Evolutionary conservation across 2,329 filamentous ascomycete species (phyloP).

Genomic region (Apiospora sp.): DNA sequence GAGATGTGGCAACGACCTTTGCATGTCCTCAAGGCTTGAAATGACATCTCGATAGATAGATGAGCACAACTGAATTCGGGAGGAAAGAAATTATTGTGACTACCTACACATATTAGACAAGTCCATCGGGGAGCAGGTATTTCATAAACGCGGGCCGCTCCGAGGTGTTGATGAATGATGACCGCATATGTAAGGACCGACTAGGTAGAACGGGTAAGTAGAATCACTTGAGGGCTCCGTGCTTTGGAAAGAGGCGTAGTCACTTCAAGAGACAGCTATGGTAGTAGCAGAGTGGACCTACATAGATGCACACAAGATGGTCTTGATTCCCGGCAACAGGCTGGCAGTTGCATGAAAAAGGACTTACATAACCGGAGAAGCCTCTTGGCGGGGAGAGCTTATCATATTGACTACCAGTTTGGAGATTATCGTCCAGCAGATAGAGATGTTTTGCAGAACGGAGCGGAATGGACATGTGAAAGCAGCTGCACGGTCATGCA

Average conservation of each 20-base stretch:
- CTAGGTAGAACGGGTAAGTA: background rate
- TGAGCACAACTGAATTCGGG: background rate
- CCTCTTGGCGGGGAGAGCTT: background rate
- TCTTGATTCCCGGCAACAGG: too few species aligned
- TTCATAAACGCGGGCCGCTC: background rate
- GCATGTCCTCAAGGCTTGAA: background rate
- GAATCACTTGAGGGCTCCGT: background rate
- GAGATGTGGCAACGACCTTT: background rate
- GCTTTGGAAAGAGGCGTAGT: background rate
- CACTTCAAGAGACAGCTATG: too few species aligned
- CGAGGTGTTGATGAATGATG: conserved; percentile 13
- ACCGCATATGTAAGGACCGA: conserved; percentile 13
- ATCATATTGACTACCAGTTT: background rate
- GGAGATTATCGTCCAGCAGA: background rate
- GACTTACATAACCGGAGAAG: too few species aligned
- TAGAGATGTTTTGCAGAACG: background rate
- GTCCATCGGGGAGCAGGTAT: background rate
- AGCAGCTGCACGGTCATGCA: background rate
- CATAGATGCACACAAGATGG: background rate
- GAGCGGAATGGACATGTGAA: background rate
- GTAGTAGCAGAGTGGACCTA: background rate
- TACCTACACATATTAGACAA: background rate
- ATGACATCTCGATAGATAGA: background rate
- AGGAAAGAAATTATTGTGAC: background rate
- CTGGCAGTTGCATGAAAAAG: background rate